phyloP scores from a whole-genome alignment of 768 basidiomycete species.

The Termitomyces sp. region DNA sequence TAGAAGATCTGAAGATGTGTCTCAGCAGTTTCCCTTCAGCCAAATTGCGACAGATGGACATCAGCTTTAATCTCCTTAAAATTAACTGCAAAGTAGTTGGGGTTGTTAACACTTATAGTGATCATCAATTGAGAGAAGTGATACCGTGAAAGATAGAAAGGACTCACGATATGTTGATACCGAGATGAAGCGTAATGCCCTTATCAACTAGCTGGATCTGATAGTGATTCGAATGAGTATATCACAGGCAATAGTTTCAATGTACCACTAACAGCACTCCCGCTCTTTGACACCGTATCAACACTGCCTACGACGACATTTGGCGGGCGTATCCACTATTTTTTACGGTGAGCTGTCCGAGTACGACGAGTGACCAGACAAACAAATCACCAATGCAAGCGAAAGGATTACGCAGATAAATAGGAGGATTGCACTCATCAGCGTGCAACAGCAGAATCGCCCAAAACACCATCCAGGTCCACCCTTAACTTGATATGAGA shows the following conservation, averaged over 20 bases:
- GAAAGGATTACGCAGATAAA: slow-evolving; percentile 63
- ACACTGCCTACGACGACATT: slow-evolving; percentile 56
- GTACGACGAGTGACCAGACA: not conserved
- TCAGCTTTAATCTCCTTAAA: slow-evolving; percentile 63
- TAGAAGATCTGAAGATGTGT: slow-evolving; percentile 54
- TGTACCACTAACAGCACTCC: slow-evolving; percentile 41
- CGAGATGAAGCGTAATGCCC: slow-evolving; percentile 55
- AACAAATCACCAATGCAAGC: slow-evolving; percentile 57
- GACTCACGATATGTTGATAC: slow-evolving; percentile 63
- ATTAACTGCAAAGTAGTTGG: slow-evolving; percentile 73
- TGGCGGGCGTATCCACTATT: slow-evolving; percentile 77
- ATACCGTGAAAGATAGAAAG: not conserved
- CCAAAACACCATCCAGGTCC: slow-evolving; percentile 57
- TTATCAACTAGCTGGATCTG: slow-evolving; percentile 37
- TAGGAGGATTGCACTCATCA: slow-evolving; percentile 64
- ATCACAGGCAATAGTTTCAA: not conserved
- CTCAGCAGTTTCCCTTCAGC: not conserved
- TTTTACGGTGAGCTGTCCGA: not conserved
- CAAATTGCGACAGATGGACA: slow-evolving; percentile 2
- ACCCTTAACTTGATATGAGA: slow-evolving; percentile 37
- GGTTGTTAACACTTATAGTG: slow-evolving; percentile 65
- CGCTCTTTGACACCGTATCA: slow-evolving; percentile 30
- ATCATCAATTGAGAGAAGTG: not conserved
- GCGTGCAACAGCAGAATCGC: slow-evolving; percentile 72
- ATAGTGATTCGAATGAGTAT: not conserved